Conservation (phyloP, 176 grass and related monocot genomes). For the Puya raimondii region DNA sequence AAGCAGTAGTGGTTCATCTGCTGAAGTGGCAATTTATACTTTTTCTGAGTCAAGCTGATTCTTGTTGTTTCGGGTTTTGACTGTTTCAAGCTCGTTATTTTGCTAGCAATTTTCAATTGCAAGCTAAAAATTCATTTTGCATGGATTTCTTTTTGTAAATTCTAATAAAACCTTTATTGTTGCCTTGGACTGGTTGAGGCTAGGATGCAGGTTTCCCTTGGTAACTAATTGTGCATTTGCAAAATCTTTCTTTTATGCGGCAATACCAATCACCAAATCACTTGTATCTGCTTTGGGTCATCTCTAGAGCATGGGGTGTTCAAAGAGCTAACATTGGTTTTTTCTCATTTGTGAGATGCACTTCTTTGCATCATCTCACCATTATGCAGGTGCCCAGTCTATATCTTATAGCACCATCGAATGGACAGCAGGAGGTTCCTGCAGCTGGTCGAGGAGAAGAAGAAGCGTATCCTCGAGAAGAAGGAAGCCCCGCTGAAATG, state of each 20-base stretch:
- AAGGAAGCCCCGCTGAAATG: constrained; percentile 89
- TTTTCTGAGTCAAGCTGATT: too few species aligned
- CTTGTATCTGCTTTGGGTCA: not conserved
- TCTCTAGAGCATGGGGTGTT: not conserved
- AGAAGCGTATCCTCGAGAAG: constrained; percentile 69
- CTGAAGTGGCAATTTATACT: too few species aligned
- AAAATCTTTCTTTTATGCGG: not conserved
- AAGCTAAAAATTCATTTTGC: too few species aligned
- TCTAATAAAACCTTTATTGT: too few species aligned
- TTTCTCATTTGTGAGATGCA: constrained; percentile 98
- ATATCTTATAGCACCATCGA: constrained; percentile 20
- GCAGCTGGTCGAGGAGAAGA: constrained; percentile 87
- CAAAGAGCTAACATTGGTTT: constrained; percentile 29
- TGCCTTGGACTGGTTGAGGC: too few species aligned
- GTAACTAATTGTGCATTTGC: not conserved
- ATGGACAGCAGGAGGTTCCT: constrained; percentile 92
- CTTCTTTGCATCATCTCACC: constrained; percentile 98
- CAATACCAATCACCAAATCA: not conserved
- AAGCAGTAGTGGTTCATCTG: too few species aligned
- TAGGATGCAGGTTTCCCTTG: too few species aligned
- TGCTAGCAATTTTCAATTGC: too few species aligned
- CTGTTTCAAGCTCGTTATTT: too few species aligned
- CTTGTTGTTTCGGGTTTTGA: too few species aligned
- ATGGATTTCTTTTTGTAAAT: too few species aligned
- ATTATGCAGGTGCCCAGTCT: constrained; percentile 59